Evolutionary conservation across 1,139 yeast species (phyloP), one percentile per base, ranked within the genome.

Genomic region (Blastobotrys apis): DNA sequence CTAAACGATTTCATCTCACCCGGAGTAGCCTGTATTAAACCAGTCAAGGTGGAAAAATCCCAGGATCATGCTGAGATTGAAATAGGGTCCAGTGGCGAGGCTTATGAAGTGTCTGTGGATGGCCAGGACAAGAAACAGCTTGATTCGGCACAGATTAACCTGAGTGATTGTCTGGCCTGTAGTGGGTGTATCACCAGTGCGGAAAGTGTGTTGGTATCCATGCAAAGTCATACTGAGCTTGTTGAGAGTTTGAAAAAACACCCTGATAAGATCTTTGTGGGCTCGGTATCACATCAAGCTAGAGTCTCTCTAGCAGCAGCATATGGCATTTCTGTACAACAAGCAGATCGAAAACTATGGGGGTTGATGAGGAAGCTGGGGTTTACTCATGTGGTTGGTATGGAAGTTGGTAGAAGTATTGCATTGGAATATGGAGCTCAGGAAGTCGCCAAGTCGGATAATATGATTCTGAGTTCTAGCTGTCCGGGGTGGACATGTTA

Each of bases 401-500:
- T 92, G 1, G 88, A 88, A 29, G 64, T 85, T 21, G 97, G 96
- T 0, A 67, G 98, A 39, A 77, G 78, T 51, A 63, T 88, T 8
- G 75, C 94, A 4, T 72, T 86, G 21, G 68, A 76, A n/a, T 74
- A 75, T 50, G 80, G 83, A 35, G 73, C 83, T 4, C 61, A 68
- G 29, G 81, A 78, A 53, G 67, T 80, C 26, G 60, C 71, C 47
- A 13, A 17, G 1, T 16, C 39, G 12, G 33, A 20, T 5, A 21
- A 10, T 6, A 88, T 87, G 27, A 47, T 76, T 15, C 58, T 81
- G 55, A 70, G 86, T 53, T 72, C 87, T 4, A 74, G 84, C 1
- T 92, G 97, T 63, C 99, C 99, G 0, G 99, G 99, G 0, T 92
- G 96, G 90, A 94, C 94, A 0, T 72, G 94, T 30, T 92, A 92